phyloP scores from a whole-genome alignment of 192 early-diverging fungal genomes.

The Paraglomus brasilianum region DNA sequence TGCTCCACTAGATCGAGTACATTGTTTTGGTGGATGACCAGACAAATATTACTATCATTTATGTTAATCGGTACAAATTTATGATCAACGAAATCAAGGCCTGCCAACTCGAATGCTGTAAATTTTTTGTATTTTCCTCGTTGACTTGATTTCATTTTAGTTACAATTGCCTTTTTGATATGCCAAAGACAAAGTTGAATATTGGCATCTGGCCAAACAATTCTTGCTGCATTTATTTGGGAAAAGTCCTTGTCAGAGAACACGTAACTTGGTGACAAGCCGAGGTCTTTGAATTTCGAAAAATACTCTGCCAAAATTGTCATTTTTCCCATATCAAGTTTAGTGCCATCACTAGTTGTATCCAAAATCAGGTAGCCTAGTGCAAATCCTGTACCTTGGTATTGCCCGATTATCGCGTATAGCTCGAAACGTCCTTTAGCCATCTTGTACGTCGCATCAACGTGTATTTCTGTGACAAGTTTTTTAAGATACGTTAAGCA shows the following conservation, averaged over 20 bases:
- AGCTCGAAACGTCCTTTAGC: background rate
- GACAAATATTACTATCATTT: background rate
- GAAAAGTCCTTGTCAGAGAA: background rate
- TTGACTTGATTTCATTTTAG: background rate
- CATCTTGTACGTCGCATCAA: too few relatives aligned
- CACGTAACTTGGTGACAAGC: too few relatives aligned
- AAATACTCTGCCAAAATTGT: too few relatives aligned
- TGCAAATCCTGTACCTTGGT: conserved; percentile 19
- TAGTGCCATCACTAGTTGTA: too few relatives aligned
- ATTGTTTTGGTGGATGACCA: too few relatives aligned
- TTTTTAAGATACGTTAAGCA: too few relatives aligned
- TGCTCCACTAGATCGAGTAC: background rate
- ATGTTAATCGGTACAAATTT: background rate
- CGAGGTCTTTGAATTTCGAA: too few relatives aligned
- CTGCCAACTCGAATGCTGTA: too few relatives aligned
- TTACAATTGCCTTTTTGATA: background rate
- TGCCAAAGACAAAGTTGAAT: conserved; percentile 10
- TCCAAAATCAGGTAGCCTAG: background rate
- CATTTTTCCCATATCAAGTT: too few relatives aligned
- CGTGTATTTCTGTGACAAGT: too few relatives aligned
- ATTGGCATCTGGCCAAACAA: background rate
- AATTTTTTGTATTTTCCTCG: background rate
- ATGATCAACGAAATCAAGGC: too few relatives aligned
- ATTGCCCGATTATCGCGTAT: conserved; percentile 7
- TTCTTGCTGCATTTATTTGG: conserved; percentile 14